phyloP scores from a whole-genome alignment of 805 yeast species.

The Metschnikowia lunata region DNA sequence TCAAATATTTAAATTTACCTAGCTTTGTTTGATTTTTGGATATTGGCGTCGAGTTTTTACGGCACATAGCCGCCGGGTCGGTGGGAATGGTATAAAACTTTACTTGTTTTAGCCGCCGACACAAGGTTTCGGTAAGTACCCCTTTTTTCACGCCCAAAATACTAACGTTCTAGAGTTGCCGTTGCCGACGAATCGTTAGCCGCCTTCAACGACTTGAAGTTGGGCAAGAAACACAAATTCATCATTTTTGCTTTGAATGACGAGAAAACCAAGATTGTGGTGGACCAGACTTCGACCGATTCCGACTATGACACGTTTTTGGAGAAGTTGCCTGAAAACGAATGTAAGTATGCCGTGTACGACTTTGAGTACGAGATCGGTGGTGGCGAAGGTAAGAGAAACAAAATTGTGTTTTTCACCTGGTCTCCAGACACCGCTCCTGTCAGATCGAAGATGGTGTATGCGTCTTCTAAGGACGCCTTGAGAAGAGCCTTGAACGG shows the following conservation, averaged over 20 bases:
- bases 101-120: neutral
- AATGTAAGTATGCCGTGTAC: slow-evolving; percentile 93
- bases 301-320: slow-evolving; percentile 79
- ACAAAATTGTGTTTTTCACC: slow-evolving; percentile 63
- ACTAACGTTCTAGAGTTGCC: slow-evolving; percentile 32
- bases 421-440: slow-evolving; percentile 99
- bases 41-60: neutral
- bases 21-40: neutral
- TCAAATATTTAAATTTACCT: too few relatives aligned
- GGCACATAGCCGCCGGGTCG: neutral
- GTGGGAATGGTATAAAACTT: neutral
- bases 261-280: slow-evolving; percentile 85
- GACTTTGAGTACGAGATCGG: slow-evolving; percentile 93
- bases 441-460: slow-evolving; percentile 93
- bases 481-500: slow-evolving; percentile 97
- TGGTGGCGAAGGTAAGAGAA: slow-evolving; percentile 91
- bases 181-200: slow-evolving; percentile 77
- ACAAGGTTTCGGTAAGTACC: neutral
- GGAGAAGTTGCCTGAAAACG: slow-evolving; percentile 88
- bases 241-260: slow-evolving; percentile 79
- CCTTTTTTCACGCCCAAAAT: neutral
- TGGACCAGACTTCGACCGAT: slow-evolving; percentile 75
- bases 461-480: slow-evolving; percentile 97
- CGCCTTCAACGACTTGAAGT: slow-evolving; percentile 93
- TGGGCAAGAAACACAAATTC: slow-evolving; percentile 85